Evolutionary conservation across 495 filamentous ascomycete genomes (phyloP).

Genomic region (Pseudoneurospora amorphoporcata): DNA sequence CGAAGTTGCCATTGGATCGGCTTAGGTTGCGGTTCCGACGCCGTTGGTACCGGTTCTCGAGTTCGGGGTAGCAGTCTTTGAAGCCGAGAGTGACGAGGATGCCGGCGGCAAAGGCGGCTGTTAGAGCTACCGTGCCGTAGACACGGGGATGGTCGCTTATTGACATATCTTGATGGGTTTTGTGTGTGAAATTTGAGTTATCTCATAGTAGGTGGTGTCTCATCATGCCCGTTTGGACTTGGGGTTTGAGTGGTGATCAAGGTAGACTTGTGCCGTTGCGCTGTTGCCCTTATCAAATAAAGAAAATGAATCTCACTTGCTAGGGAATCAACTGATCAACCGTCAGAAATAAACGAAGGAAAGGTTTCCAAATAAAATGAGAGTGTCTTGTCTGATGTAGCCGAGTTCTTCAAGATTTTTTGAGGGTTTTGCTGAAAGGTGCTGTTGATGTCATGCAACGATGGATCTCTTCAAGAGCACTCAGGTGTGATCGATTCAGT

Average conservation of each 20-base stretch:
- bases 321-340: too few relatives aligned
- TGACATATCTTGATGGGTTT: conserved; percentile 29
- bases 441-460: neutral
- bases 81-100: conserved; percentile 60
- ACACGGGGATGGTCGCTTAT: conserved; percentile 43
- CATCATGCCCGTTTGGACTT: neutral
- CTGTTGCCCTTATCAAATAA: neutral
- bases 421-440: neutral
- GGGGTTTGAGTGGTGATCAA: neutral
- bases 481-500: neutral
- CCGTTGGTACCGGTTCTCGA: conserved; percentile 51
- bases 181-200: neutral
- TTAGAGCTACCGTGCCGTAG: conserved; percentile 48
- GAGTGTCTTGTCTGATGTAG: neutral
- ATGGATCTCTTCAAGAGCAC: neutral
- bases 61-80: conserved; percentile 63
- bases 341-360: neutral
- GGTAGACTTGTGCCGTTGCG: neutral
- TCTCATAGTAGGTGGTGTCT: neutral
- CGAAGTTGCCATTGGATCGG: neutral
- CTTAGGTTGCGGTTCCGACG: conserved; percentile 8
- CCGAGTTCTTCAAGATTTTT: neutral
- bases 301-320: neutral
- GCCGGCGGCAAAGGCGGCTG: conserved; percentile 64
- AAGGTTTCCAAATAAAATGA: neutral